A percentile compares a stretch with the other conserved stretches of the same genome.
These are phyloP conservation scores for Tetragonia tetragonoides DNA, from an alignment of 148 eudicot genomes.

Conservation along the genomic window DNA sequence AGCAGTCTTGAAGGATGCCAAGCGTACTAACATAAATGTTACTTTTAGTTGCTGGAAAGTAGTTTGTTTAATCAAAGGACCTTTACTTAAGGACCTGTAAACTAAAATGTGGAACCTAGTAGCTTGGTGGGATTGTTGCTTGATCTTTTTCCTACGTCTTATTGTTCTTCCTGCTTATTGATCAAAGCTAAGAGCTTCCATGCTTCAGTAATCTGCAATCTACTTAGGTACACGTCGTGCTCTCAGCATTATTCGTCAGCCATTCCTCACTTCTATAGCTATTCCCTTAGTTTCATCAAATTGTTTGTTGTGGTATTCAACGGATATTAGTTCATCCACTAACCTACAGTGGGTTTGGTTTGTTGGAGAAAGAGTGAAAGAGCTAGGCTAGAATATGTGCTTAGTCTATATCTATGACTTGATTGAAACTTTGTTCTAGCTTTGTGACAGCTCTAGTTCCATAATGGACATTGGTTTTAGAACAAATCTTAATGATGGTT, in stretches of 20 bases:
- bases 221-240: background rate
- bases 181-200: background rate
- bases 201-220: background rate
- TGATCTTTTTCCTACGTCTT: background rate
- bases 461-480: background rate
- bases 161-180: background rate
- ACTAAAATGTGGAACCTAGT: background rate
- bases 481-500: background rate
- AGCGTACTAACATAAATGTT: background rate
- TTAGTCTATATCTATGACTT: background rate
- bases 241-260: background rate
- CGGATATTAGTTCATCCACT: background rate
- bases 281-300: background rate
- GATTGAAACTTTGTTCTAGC: background rate
- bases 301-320: background rate
- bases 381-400: background rate
- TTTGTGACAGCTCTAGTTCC: background rate
- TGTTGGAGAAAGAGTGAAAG: background rate
- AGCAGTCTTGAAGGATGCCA: background rate
- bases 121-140: background rate
- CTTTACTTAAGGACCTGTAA: background rate
- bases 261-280: too few relatives aligned
- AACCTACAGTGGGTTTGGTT: background rate
- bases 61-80: background rate
- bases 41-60: background rate